phyloP scores from a whole-genome alignment of 2,329 filamentous ascomycete species.

The Xylaria sp. region DNA sequence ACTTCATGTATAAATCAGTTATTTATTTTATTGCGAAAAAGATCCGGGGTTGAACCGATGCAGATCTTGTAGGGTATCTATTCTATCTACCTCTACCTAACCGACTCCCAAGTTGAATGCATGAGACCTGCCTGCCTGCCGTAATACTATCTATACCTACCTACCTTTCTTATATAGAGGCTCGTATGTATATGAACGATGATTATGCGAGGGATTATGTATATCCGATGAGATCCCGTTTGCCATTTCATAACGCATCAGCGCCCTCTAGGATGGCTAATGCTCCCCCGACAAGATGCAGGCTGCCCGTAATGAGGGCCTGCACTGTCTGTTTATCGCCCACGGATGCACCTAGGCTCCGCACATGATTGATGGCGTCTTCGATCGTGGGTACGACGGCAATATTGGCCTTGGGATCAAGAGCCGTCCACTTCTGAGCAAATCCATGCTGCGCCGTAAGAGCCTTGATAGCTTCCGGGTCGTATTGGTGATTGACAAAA shows the following conservation, averaged over 20 bases:
- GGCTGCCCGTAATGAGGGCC: slow-evolving; percentile 69
- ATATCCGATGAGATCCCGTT: background rate
- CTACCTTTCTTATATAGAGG: background rate
- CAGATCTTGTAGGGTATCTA: slow-evolving; percentile 33
- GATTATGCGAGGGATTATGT: background rate
- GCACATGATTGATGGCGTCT: slow-evolving; percentile 63
- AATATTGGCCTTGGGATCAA: slow-evolving; percentile 61
- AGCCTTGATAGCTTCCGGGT: slow-evolving; percentile 62
- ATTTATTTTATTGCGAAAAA: slow-evolving; percentile 1
- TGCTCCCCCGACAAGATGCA: slow-evolving; percentile 70
- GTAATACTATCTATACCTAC: background rate
- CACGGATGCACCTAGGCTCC: slow-evolving; percentile 51
- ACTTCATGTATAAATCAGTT: slow-evolving; percentile 1
- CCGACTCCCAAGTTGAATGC: slow-evolving; percentile 31
- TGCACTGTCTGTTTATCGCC: slow-evolving; percentile 54
- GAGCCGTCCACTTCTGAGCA: slow-evolving; percentile 60
- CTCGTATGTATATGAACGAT: background rate
- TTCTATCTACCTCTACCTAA: slow-evolving; percentile 28
- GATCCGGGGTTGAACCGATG: slow-evolving; percentile 34
- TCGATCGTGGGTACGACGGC: slow-evolving; percentile 64
- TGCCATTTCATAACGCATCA: slow-evolving; percentile 53
- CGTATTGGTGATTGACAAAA: slow-evolving; percentile 66
- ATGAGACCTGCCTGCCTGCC: slow-evolving; percentile 17
- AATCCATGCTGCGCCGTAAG: slow-evolving; percentile 65
- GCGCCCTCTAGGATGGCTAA: slow-evolving; percentile 61